Evolutionary conservation across 768 basidiomycete species (phyloP).

Genomic region (Russula emetica): DNA sequence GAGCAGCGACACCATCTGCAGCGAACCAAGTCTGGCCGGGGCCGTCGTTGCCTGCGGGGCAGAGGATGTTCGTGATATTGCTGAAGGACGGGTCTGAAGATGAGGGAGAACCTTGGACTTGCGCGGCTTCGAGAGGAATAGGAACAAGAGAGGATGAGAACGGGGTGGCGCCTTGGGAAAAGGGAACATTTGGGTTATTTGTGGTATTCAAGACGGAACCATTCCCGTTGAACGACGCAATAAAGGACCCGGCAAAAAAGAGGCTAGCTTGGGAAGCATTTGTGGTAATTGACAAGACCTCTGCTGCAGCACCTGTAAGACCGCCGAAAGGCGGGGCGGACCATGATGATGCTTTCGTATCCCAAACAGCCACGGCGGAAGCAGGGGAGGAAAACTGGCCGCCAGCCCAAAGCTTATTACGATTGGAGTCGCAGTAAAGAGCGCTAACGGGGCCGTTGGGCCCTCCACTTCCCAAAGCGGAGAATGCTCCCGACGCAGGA

Average conservation of each 20-base stretch:
- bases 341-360: constrained; percentile 62
- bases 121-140: constrained; percentile 59
- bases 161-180: constrained; percentile 74
- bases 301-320: constrained; percentile 61
- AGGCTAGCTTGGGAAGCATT: constrained; percentile 68
- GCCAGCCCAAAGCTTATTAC: constrained; percentile 70
- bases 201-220: constrained; percentile 52
- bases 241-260: constrained; percentile 86
- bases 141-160: constrained; percentile 89
- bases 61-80: constrained; percentile 68
- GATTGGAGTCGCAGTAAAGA: constrained; percentile 69
- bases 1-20: constrained; percentile 60
- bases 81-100: constrained; percentile 56
- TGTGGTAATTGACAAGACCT: constrained; percentile 71
- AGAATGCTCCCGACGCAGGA: constrained; percentile 51
- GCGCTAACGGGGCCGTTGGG: constrained; percentile 72
- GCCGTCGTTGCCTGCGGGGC: constrained; percentile 79
- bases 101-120: constrained; percentile 57
- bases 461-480: constrained; percentile 60
- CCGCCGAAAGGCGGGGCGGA: constrained; percentile 76
- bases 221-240: constrained; percentile 62
- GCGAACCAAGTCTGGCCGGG: constrained; percentile 84
- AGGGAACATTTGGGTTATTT: constrained; percentile 83
- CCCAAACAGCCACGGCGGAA: constrained; percentile 67
- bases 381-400: constrained; percentile 69